Conservation (phyloP, 1,284 basidiomycete species). For the Porodaedalea pini region DNA sequence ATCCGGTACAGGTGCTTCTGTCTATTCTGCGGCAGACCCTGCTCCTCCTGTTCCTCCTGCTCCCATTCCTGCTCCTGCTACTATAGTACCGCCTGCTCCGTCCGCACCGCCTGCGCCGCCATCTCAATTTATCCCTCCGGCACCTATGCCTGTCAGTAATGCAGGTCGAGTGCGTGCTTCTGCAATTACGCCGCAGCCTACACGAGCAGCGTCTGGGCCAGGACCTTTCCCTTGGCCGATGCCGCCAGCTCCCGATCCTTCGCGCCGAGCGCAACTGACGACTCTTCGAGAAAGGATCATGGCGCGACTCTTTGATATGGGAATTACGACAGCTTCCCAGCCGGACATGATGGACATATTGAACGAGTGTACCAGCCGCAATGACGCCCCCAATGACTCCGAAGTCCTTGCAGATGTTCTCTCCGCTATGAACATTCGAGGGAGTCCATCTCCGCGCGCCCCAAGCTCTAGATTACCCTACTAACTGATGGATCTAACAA, state of each 20-base stretch:
- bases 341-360: slow-evolving; percentile 53
- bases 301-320: slow-evolving; percentile 51
- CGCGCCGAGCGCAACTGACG: slow-evolving; percentile 22
- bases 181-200: slow-evolving; percentile 55
- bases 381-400: slow-evolving; percentile 45
- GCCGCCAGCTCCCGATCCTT: slow-evolving; percentile 9
- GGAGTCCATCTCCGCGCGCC: slow-evolving; percentile 20
- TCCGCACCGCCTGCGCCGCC: slow-evolving; percentile 22
- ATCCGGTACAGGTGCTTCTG: slow-evolving; percentile 23
- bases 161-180: slow-evolving; percentile 4
- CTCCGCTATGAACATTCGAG: slow-evolving; percentile 43
- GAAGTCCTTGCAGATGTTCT: slow-evolving; percentile 61
- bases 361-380: slow-evolving; percentile 45
- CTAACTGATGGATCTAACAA: not conserved
- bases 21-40: slow-evolving; percentile 5
- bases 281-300: slow-evolving; percentile 14
- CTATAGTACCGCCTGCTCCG: slow-evolving; percentile 17
- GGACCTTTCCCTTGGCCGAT: slow-evolving; percentile 50
- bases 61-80: slow-evolving; percentile 10
- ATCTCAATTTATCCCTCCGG: slow-evolving; percentile 21
- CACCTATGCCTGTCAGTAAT: not conserved
- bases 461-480: slow-evolving; percentile 34
- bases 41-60: slow-evolving; percentile 4
- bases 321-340: slow-evolving; percentile 55
- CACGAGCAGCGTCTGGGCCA: slow-evolving; percentile 40